Evolutionary conservation across 352 stramenopile genomes (phyloP), one percentile per base, ranked within the genome.

Genomic region (Pythium apleroticum): DNA sequence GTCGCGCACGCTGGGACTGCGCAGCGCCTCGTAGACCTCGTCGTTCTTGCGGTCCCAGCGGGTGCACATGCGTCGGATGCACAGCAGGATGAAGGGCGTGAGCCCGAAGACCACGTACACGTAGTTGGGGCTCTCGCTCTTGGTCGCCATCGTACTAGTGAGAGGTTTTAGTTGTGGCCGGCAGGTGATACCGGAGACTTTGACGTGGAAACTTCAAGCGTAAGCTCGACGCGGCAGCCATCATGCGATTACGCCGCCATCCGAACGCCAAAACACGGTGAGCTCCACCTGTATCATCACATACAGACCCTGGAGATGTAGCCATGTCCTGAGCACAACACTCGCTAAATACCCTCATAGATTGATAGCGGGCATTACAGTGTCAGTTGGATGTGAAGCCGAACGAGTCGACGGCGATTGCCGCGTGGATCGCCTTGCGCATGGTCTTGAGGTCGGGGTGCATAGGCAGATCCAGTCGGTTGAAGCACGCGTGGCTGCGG

Each of bases 401-500:
- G 8, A 63, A 48, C 17, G 57, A n/a, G 24, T 63, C 57, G 43
- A 63, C 57, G 20, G 43, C 45, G 27, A 63, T 56, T 1, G 43
- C 57, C 17, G 57, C 57, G 0, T 28, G 17, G 12, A 63, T 22
- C 43, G 57, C 57, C 17, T 37, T n/a, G 28, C 57, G 57, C 57
- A 63, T 63, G 46, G 57, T 48, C 46, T 63, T 63, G 43, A 63
- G 41, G 28, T 56, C 57, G 59, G 52, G 52, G 30, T 69, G 58
- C 50, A 69, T 57, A 1, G 67, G 67, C 35, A 73, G n/a, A 48
- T 73, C 67, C 17, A 46, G 37, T n/a, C 57, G 58, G 25, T 74
- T 74, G 57, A 74, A 74, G 45, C 67, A 74, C 22, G 67, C 57
- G 48, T 74, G 67, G 62, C 61, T 70, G n/a, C 58, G 67, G 20